These are phyloP conservation scores for Noccaea caerulescens DNA, from an alignment of 345 rosid genomes.

Conservation along the genomic window DNA sequence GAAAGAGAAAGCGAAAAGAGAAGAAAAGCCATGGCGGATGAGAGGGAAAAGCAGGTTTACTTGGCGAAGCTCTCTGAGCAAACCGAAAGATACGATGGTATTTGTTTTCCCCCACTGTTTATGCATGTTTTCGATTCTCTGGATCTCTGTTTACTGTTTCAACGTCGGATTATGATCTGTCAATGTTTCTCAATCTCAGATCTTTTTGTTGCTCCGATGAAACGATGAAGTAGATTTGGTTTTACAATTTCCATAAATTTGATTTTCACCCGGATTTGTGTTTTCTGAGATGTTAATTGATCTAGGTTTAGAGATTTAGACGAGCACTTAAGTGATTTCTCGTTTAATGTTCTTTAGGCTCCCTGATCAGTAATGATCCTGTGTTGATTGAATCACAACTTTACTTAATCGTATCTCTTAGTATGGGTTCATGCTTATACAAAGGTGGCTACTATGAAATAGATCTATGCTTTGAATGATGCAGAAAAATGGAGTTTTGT, in stretches of 20 bases:
- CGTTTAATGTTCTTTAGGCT: neutral
- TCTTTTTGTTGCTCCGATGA: constrained; percentile 23
- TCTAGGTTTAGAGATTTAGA: constrained; percentile 30
- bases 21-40: constrained; percentile 66
- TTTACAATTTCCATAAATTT: neutral
- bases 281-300: constrained; percentile 15
- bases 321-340: neutral
- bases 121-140: neutral
- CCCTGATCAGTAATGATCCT: constrained; percentile 23
- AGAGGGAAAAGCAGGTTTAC: constrained; percentile 83
- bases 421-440: neutral
- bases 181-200: constrained; percentile 23
- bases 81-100: constrained; percentile 93
- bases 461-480: constrained; percentile 22
- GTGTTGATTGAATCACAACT: neutral
- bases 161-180: neutral
- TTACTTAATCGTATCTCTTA: neutral
- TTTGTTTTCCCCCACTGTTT: neutral
- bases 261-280: neutral
- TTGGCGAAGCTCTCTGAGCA: constrained; percentile 90
- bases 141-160: constrained; percentile 15
- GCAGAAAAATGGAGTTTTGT: neutral
- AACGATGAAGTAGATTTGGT: neutral
- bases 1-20: neutral
- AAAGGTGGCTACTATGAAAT: constrained; percentile 4